phyloP scores from a whole-genome alignment of 805 yeast species.

The Saitoella complicata region DNA sequence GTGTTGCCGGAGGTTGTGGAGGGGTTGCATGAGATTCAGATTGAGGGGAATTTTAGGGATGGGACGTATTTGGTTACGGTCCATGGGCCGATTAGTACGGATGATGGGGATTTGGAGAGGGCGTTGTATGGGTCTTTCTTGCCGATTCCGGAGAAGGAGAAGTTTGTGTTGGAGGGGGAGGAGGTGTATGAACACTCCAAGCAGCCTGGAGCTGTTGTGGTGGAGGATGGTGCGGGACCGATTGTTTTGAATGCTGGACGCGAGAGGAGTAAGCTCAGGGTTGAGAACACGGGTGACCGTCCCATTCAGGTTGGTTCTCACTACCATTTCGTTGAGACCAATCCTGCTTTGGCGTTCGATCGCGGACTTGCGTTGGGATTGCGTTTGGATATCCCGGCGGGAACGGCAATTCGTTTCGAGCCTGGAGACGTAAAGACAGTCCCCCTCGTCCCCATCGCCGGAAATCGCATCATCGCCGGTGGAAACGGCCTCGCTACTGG shows the following conservation, averaged over 20 bases:
- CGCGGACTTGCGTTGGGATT: background rate
- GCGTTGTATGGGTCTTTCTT: slow-evolving; percentile 3
- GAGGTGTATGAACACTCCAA: background rate
- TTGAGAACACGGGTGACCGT: slow-evolving; percentile 1
- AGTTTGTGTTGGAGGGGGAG: slow-evolving; percentile 1
- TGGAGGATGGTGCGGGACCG: background rate
- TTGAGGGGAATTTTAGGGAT: slow-evolving; percentile 3
- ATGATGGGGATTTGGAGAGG: slow-evolving; percentile 2
- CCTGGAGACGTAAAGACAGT: slow-evolving; percentile 1
- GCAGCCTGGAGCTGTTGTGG: slow-evolving; percentile 1
- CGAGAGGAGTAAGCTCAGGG: background rate
- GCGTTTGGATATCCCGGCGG: slow-evolving; percentile 1
- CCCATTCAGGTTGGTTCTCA: slow-evolving; percentile 4
- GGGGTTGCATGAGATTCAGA: background rate
- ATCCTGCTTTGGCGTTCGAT: background rate
- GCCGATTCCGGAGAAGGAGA: background rate
- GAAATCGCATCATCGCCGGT: background rate
- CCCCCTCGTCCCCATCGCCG: slow-evolving; percentile 1
- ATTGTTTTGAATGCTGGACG: background rate
- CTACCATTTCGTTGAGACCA: slow-evolving; percentile 1
- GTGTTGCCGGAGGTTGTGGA: slow-evolving; percentile 1
- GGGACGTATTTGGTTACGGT: slow-evolving; percentile 2
- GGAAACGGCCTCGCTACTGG: slow-evolving; percentile 2
- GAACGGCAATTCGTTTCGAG: slow-evolving; percentile 3
- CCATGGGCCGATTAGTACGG: slow-evolving; percentile 1